Percentiles rank a stretch among this genome's conserved stretches.
Evolutionary conservation across 2,329 filamentous ascomycete genomes (phyloP).

Genomic region (Arthrinium puccinioides): DNA sequence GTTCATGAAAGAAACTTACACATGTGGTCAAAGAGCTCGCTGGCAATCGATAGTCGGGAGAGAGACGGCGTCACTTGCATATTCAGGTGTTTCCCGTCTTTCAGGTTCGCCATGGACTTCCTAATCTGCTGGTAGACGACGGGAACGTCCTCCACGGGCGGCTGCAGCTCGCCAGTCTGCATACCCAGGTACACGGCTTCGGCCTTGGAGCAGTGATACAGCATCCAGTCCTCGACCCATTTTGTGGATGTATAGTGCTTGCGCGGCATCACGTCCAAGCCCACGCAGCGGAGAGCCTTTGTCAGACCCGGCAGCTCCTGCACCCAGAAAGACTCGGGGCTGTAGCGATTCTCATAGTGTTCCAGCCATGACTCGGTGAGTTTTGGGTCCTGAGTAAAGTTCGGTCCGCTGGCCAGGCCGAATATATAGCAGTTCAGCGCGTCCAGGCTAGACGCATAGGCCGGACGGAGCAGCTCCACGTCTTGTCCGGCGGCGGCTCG

Average conservation of each 20-base stretch:
- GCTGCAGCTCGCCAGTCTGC: background rate
- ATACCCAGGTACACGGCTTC: background rate
- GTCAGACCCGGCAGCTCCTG: slow-evolving; percentile 3
- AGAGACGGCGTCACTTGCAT: background rate
- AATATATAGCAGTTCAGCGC: slow-evolving; percentile 4
- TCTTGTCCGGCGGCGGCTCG: background rate
- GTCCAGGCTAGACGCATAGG: slow-evolving; percentile 2
- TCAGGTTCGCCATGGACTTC: background rate
- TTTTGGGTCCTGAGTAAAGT: background rate
- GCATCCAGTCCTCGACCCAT: slow-evolving; percentile 5
- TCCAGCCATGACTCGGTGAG: background rate
- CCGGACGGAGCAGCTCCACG: background rate
- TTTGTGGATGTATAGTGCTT: background rate
- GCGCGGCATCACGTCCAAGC: background rate
- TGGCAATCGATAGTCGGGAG: background rate
- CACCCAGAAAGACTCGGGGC: slow-evolving; percentile 3
- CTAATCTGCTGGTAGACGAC: background rate
- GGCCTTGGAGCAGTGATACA: background rate
- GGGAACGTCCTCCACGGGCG: background rate
- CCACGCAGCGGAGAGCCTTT: background rate
- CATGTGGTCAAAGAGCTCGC: slow-evolving; percentile 6
- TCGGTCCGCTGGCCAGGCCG: slow-evolving; percentile 1
- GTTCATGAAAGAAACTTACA: background rate
- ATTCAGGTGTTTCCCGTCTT: background rate
- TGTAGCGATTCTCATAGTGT: slow-evolving; percentile 4